These are phyloP conservation scores for Clitocybe nebularis DNA, from an alignment of 1,284 basidiomycete genomes.

Conservation along the genomic window DNA sequence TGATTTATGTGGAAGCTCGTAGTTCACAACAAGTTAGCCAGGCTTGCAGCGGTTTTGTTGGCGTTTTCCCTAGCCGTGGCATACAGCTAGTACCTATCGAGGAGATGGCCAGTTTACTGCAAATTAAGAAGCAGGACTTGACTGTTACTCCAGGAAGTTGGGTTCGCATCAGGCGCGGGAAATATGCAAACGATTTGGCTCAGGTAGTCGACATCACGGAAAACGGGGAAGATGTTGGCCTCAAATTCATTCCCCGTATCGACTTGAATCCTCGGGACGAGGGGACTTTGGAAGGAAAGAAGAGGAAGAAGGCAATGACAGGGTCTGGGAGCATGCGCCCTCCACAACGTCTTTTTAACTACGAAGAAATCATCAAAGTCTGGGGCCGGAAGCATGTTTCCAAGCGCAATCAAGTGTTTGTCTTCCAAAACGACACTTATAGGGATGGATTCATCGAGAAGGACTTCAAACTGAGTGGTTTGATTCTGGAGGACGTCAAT, in stretches of 20 bases:
- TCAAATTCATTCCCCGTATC: slow-evolving; percentile 96
- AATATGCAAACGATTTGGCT: slow-evolving; percentile 92
- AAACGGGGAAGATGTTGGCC: slow-evolving; percentile 90
- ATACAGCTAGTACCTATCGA: slow-evolving; percentile 92
- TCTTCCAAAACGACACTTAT: slow-evolving; percentile 93
- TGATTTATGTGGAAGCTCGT: slow-evolving; percentile 95
- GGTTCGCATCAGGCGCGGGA: slow-evolving; percentile 94
- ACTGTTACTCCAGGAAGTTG: slow-evolving; percentile 86
- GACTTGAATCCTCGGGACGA: slow-evolving; percentile 91
- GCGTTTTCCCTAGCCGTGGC: slow-evolving; percentile 81
- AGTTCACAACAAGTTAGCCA: slow-evolving; percentile 83
- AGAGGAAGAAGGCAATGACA: slow-evolving; percentile 63
- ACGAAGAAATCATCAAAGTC: slow-evolving; percentile 87
- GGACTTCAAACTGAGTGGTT: slow-evolving; percentile 82
- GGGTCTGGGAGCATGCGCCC: slow-evolving; percentile 67
- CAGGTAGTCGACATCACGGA: slow-evolving; percentile 93
- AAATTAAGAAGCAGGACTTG: slow-evolving; percentile 92
- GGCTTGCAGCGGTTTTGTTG: slow-evolving; percentile 88
- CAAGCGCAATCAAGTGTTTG: slow-evolving; percentile 67
- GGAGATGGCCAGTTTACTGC: slow-evolving; percentile 96
- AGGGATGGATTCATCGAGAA: slow-evolving; percentile 96
- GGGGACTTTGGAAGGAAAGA: slow-evolving; percentile 51
- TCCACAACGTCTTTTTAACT: slow-evolving; percentile 91
- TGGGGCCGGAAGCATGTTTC: slow-evolving; percentile 78
- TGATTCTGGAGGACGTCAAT: slow-evolving; percentile 88